Percentiles rank a stretch among this genome's conserved stretches.
Evolutionary conservation across 2,329 filamentous ascomycete genomes (phyloP).

Genomic region (Mollisia scopiformis): DNA sequence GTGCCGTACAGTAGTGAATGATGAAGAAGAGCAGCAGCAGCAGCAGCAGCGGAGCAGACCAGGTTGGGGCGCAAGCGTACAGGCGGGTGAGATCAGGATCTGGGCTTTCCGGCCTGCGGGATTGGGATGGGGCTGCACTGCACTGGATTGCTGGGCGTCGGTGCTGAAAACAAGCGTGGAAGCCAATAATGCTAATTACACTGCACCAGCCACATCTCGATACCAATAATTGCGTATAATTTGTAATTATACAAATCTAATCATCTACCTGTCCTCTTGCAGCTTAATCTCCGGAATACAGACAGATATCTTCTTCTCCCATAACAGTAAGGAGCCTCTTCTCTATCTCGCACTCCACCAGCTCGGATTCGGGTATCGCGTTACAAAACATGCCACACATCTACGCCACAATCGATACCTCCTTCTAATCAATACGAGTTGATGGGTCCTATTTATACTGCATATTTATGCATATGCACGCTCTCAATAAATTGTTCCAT

Average conservation of each 20-base stretch:
- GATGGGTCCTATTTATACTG: neutral
- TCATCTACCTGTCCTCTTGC: too few species aligned
- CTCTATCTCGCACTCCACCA: too few species aligned
- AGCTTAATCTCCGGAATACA: too few species aligned
- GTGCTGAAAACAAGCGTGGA: neutral
- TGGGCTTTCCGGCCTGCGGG: neutral
- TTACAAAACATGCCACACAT: neutral
- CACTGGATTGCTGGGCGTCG: neutral
- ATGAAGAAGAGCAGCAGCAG: neutral
- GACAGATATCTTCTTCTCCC: too few species aligned
- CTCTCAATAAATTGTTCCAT: neutral
- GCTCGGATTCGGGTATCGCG: neutral
- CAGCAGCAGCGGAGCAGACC: neutral
- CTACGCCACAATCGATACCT: neutral
- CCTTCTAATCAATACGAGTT: neutral
- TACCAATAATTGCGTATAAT: neutral
- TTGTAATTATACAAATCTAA: neutral
- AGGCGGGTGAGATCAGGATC: neutral
- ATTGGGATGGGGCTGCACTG: neutral
- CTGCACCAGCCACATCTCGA: neutral
- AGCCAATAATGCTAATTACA: neutral
- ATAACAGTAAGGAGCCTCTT: too few species aligned
- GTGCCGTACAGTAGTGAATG: neutral
- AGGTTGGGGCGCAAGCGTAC: neutral
- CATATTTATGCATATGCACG: neutral